Conservation (phyloP, 768 basidiomycete species). For the Termitomyces sp. region DNA sequence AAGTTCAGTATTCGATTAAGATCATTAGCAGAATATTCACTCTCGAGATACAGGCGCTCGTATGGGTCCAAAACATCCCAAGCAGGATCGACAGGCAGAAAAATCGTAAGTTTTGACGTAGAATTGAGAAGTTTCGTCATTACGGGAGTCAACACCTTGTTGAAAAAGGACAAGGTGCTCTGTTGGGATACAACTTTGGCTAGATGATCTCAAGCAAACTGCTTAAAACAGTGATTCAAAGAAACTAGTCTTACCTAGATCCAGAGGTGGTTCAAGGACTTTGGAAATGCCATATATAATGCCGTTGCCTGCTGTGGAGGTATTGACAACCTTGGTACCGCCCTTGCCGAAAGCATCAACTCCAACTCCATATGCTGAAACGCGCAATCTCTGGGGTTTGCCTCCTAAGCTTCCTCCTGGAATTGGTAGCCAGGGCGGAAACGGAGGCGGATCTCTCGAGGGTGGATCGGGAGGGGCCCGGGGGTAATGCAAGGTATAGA, state of each 20-base stretch:
- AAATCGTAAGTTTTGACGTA: slow-evolving; percentile 76
- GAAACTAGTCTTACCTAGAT: slow-evolving; percentile 53
- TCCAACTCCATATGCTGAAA: slow-evolving; percentile 56
- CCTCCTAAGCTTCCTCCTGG: slow-evolving; percentile 79
- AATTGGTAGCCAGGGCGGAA: slow-evolving; percentile 81
- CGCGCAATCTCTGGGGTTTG: slow-evolving; percentile 75
- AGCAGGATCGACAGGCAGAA: slow-evolving; percentile 82
- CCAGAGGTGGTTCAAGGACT: slow-evolving; percentile 70
- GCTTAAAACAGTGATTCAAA: not conserved
- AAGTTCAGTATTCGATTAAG: slow-evolving; percentile 72
- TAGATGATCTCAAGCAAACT: slow-evolving; percentile 21
- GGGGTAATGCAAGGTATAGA: slow-evolving; percentile 72
- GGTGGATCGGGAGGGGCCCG: slow-evolving; percentile 51
- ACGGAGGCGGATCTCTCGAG: slow-evolving; percentile 63
- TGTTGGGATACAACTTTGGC: slow-evolving; percentile 58
- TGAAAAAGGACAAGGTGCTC: slow-evolving; percentile 66
- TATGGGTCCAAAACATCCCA: slow-evolving; percentile 74
- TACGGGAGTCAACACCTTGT: slow-evolving; percentile 61
- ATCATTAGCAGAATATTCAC: slow-evolving; percentile 80
- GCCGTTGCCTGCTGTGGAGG: slow-evolving; percentile 66
- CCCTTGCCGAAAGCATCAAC: slow-evolving; percentile 78
- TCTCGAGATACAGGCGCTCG: slow-evolving; percentile 86
- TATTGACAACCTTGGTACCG: slow-evolving; percentile 61
- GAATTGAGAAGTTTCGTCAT: slow-evolving; percentile 53
- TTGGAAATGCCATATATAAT: slow-evolving; percentile 67